Evolutionary conservation across 2,329 filamentous ascomycete genomes (phyloP).

Genomic region (Cytospora paraplurivora): DNA sequence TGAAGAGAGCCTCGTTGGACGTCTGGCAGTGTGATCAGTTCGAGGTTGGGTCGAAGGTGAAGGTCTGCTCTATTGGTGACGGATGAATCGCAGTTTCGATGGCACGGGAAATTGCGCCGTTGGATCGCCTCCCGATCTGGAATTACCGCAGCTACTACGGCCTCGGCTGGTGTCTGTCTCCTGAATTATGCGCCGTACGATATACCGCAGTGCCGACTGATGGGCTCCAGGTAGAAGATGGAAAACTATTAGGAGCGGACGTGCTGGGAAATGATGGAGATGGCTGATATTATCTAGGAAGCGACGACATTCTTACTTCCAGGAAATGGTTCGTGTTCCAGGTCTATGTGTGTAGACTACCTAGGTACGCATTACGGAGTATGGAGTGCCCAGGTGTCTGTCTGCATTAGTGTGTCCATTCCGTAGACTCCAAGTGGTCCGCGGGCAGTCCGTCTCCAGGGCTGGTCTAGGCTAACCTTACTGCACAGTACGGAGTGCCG

Average conservation of each 20-base stretch:
- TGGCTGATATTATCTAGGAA: not conserved
- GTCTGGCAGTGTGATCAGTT: conserved; percentile 13
- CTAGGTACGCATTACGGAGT: not conserved
- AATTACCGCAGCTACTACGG: conserved; percentile 28
- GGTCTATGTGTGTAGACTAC: not conserved
- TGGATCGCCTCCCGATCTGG: conserved; percentile 27
- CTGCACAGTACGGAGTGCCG: not conserved
- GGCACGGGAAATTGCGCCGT: conserved; percentile 28
- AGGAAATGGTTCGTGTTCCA: not conserved
- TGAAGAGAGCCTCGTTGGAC: conserved; percentile 14
- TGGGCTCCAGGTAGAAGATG: conserved; percentile 5
- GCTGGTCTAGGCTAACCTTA: not conserved
- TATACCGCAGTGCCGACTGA: conserved; percentile 2
- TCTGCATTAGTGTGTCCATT: not conserved
- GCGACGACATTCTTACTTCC: not conserved
- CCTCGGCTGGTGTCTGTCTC: conserved; percentile 22
- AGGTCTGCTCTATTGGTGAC: conserved; percentile 6
- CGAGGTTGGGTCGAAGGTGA: conserved; percentile 12
- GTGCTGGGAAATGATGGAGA: not conserved
- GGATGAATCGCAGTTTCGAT: conserved; percentile 16
- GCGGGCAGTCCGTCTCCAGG: not conserved
- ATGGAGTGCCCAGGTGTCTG: not conserved
- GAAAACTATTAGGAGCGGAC: not conserved
- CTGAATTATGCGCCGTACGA: conserved; percentile 17
- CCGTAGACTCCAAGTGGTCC: not conserved